These are phyloP conservation scores for Nicotiana undulata DNA, from an alignment of 257 asterid species.

Conservation along the genomic window DNA sequence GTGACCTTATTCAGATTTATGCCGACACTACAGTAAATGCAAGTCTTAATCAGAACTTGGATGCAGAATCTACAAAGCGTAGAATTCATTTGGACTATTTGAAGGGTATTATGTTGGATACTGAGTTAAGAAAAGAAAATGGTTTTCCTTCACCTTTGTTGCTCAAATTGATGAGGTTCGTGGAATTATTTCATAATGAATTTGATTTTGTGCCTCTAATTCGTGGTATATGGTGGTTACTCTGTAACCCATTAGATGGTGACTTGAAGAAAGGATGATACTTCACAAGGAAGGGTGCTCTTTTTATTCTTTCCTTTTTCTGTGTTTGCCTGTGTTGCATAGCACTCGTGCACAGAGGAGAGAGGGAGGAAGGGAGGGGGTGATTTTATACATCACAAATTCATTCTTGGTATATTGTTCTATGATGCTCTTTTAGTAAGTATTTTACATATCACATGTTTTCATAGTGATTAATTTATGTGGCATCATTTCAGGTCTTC, in stretches of 20 bases:
- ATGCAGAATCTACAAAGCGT: constrained; percentile 30
- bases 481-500: neutral
- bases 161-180: constrained; percentile 77
- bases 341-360: neutral
- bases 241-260: neutral
- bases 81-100: constrained; percentile 29
- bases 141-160: constrained; percentile 68
- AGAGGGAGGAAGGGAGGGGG: neutral
- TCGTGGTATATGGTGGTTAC: neutral
- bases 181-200: neutral
- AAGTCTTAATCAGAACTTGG: constrained; percentile 22
- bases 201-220: neutral
- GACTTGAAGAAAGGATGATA: neutral
- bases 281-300: neutral
- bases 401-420: too few relatives aligned
- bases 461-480: neutral
- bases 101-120: constrained; percentile 30
- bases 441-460: too few relatives aligned
- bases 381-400: neutral
- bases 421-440: too few relatives aligned
- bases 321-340: neutral
- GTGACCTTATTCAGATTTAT: constrained; percentile 63
- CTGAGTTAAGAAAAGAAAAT: constrained; percentile 51
- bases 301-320: neutral
- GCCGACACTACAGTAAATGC: constrained; percentile 32